These are phyloP conservation scores for Pterula multifida DNA, from an alignment of 1,284 basidiomycete species.

Conservation along the genomic window DNA sequence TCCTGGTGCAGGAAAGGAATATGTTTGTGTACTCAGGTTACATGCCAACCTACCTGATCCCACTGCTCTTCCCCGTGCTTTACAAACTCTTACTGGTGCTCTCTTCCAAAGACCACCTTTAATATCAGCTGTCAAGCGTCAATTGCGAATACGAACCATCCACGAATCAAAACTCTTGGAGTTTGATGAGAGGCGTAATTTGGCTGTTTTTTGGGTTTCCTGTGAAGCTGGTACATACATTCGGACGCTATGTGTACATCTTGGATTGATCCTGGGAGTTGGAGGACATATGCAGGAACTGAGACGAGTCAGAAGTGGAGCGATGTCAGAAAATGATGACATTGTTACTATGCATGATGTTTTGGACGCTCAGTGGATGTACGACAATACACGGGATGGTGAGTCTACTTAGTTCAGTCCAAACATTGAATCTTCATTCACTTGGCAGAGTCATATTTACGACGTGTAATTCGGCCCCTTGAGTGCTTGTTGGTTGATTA, in stretches of 20 bases:
- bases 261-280: slow-evolving; percentile 90
- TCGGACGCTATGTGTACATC: slow-evolving; percentile 94
- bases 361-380: slow-evolving; percentile 96
- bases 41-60: slow-evolving; percentile 79
- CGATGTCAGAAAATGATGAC: slow-evolving; percentile 94
- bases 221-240: slow-evolving; percentile 99
- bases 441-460: slow-evolving; percentile 81
- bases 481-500: slow-evolving; percentile 93
- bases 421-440: slow-evolving; percentile 6
- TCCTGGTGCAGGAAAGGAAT: slow-evolving; percentile 76
- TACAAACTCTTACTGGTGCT: slow-evolving; percentile 96
- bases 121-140: slow-evolving; percentile 98
- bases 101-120: slow-evolving; percentile 98
- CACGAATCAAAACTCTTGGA: slow-evolving; percentile 95
- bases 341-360: slow-evolving; percentile 99
- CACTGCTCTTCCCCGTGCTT: slow-evolving; percentile 80
- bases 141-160: slow-evolving; percentile 95
- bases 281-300: slow-evolving; percentile 99
- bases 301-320: slow-evolving; percentile 88
- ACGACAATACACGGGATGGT: slow-evolving; percentile 98
- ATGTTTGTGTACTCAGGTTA: slow-evolving; percentile 91
- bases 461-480: slow-evolving; percentile 88
- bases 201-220: slow-evolving; percentile 97
- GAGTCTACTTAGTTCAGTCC: slow-evolving; percentile 16
- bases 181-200: slow-evolving; percentile 95